Evolutionary conservation across 192 early-diverging fungal species (phyloP).

Genomic region (Backusella tarrabulga): DNA sequence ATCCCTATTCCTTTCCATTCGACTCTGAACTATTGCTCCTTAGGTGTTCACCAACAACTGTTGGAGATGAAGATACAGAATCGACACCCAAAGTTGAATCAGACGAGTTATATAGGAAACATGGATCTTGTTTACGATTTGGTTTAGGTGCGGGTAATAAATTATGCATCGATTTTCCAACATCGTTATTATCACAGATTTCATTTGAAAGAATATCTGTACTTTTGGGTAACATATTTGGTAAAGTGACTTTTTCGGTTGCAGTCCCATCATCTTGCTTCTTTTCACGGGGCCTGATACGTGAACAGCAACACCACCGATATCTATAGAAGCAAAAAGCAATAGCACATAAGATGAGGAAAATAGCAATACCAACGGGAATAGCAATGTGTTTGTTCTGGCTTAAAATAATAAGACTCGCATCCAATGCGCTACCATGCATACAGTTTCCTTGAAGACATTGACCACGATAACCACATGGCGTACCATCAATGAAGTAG

Average conservation of each 20-base stretch:
- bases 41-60: not conserved
- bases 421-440: not conserved
- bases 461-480: conserved; percentile 63
- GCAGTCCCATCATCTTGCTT: not conserved
- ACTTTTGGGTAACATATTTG: not conserved
- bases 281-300: not conserved
- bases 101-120: not conserved
- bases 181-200: not conserved
- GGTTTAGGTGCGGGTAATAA: not conserved
- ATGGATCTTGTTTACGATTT: not conserved
- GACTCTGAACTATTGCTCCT: not conserved
- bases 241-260: not conserved
- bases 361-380: conserved; percentile 30
- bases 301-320: not conserved
- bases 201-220: not conserved
- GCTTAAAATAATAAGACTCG: conserved; percentile 18
- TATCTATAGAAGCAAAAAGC: not conserved
- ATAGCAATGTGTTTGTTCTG: conserved; percentile 40
- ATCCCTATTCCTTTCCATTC: not conserved
- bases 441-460: conserved; percentile 55
- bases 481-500: conserved; percentile 67
- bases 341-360: conserved; percentile 26
- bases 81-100: not conserved
- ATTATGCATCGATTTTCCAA: not conserved
- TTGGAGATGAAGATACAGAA: not conserved